Percentiles rank a stretch among this genome's conserved stretches.
Evolutionary conservation across 768 basidiomycete species (phyloP).

Genomic region (Lactarius evosmus): DNA sequence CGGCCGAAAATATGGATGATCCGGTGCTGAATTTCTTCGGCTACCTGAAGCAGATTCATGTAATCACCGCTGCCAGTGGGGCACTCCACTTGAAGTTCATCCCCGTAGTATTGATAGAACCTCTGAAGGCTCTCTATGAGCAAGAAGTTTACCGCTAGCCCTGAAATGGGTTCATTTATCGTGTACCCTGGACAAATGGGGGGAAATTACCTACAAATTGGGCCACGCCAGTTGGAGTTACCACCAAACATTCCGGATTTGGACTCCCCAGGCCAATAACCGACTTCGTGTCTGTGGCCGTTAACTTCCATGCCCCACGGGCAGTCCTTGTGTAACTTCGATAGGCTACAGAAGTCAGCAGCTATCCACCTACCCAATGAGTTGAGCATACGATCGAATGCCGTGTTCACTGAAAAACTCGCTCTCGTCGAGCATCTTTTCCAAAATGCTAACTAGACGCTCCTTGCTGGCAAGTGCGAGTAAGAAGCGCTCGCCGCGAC

Average conservation of each 20-base stretch:
- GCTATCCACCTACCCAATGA: neutral
- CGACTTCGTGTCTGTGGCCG: conserved; percentile 86
- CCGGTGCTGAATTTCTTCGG: conserved; percentile 98
- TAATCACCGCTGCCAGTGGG: conserved; percentile 96
- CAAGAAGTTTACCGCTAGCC: conserved; percentile 96
- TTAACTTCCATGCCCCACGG: conserved; percentile 96
- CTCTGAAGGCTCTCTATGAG: conserved; percentile 95
- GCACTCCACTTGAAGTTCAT: conserved; percentile 90
- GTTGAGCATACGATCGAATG: conserved; percentile 77
- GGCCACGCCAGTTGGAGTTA: conserved; percentile 98
- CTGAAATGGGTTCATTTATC: conserved; percentile 37
- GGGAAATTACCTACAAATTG: conserved; percentile 56
- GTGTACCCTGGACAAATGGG: neutral
- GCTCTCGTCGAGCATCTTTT: conserved; percentile 96
- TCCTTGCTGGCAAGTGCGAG: conserved; percentile 92
- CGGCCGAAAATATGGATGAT: conserved; percentile 98
- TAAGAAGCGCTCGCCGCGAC: conserved; percentile 82
- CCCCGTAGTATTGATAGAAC: conserved; percentile 97
- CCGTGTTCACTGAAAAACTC: conserved; percentile 97
- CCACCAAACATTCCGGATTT: conserved; percentile 97
- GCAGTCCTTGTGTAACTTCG: conserved; percentile 83
- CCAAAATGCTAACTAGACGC: conserved; percentile 77
- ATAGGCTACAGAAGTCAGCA: conserved; percentile 53
- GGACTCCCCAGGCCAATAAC: conserved; percentile 98
- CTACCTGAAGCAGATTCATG: conserved; percentile 91